Base-by-base conservation (phyloP, 2,329 filamentous ascomycete species). In the Cladophialophora immunda region DNA sequence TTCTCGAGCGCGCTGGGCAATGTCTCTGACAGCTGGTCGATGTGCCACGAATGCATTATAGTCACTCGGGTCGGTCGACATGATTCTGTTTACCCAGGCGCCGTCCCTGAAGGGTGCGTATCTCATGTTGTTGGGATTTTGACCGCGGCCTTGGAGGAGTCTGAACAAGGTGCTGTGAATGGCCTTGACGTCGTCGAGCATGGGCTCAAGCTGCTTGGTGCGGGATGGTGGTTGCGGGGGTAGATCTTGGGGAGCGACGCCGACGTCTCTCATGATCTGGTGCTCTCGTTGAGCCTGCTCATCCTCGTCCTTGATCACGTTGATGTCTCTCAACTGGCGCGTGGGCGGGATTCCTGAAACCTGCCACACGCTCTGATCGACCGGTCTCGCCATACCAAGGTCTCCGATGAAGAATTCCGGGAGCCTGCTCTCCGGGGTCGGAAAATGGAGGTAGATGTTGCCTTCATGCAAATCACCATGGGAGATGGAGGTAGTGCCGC, bases 371-470 rank as follows among this genome's bases (percentile, higher is more conserved):
- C 4, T 22, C 1, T 29, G 11, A 32, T 52, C 22, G 7, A 61
- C 25, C 5, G 25, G 7, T 13, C 9, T n/a, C 15, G 55, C 41
- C 3, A 17, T 15, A n/a, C 67, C 64, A n/a, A 66, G 54, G 22
- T 66, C 67, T 47, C 67, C 67, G 2, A 66, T 22, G 17, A 38
- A 52, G 27, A 66, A 32, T 7, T 68, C 63, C 3, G 63, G 67
- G 1, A 68, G 38, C 27, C n/a, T 54, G 36, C 58, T 38, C 8
- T 60, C n/a, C 6, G 55, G 19, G 8, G 38, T 27, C 4, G 63
- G 53, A 34, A 66, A 69, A 25, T 68, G 59, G 15, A 69, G 34
- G 45, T 66, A 69, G 17, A 69, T 41, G 41, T 69, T 69, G 36
- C 25, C n/a, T 22, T 19, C n/a, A 27, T 69, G 64, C 2, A 58